phyloP scores from a whole-genome alignment of 306 rosid genomes.

The Vigna angularis region DNA sequence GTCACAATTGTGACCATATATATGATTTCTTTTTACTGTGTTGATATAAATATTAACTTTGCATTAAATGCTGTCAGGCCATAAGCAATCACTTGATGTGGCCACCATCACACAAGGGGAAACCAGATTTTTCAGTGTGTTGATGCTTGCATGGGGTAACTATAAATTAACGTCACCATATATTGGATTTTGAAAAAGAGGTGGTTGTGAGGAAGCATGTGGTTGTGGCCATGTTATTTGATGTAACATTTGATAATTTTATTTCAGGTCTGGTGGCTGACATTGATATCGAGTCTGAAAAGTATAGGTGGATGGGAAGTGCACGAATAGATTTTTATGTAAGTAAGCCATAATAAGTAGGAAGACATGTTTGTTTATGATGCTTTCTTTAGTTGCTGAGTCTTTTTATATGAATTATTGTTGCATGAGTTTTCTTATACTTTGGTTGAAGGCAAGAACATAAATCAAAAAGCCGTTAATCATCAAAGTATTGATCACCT shows the following conservation, averaged over 20 bases:
- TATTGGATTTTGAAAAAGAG: background rate
- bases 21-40: background rate
- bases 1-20: constrained; percentile 14
- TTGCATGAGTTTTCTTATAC: background rate
- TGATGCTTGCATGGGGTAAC: constrained; percentile 90
- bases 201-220: constrained; percentile 19
- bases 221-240: constrained; percentile 27
- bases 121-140: constrained; percentile 62
- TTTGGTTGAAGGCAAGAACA: background rate
- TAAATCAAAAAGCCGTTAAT: constrained; percentile 1
- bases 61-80: constrained; percentile 53
- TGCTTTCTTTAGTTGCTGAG: constrained; percentile 14
- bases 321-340: constrained; percentile 82
- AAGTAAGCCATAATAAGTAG: constrained; percentile 43
- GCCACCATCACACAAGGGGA: constrained; percentile 72
- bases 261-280: constrained; percentile 83
- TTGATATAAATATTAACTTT: background rate
- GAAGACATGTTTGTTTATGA: constrained; percentile 12
- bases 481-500: background rate
- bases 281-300: constrained; percentile 86
- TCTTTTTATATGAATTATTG: constrained; percentile 18
- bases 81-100: constrained; percentile 71
- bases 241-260: constrained; percentile 26
- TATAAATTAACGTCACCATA: constrained; percentile 29
- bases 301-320: constrained; percentile 86